A percentile compares a stretch with the other conserved stretches of the same genome.
These are phyloP conservation scores for Colletotrichum spinosum DNA, from an alignment of 2,329 filamentous ascomycete species.

Conservation along the genomic window DNA sequence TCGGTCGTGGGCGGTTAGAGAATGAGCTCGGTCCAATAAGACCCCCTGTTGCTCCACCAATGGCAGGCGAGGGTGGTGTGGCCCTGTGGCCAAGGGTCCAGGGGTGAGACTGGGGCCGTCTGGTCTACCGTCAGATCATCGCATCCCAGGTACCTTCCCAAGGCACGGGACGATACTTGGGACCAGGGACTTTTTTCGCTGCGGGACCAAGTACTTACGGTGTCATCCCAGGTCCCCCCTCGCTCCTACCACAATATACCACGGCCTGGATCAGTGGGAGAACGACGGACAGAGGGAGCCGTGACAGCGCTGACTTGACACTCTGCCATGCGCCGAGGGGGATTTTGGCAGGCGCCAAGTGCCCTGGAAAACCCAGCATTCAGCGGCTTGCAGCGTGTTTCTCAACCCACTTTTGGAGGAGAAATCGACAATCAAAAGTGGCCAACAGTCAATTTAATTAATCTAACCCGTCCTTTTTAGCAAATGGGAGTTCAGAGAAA, in stretches of 20 bases:
- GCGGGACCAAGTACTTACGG: slow-evolving; percentile 1
- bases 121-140: slow-evolving; percentile 36
- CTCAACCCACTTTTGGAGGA: slow-evolving; percentile 30
- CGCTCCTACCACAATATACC: slow-evolving; percentile 2
- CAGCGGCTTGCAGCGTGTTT: slow-evolving; percentile 8
- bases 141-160: slow-evolving; percentile 3
- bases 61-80: slow-evolving; percentile 35
- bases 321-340: not conserved
- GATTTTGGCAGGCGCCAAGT: not conserved
- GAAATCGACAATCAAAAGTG: slow-evolving; percentile 18
- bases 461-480: slow-evolving; percentile 17
- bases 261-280: slow-evolving; percentile 5
- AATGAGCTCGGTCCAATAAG: slow-evolving; percentile 47
- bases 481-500: slow-evolving; percentile 22
- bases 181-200: too few relatives aligned
- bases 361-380: slow-evolving; percentile 27
- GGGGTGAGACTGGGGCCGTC: slow-evolving; percentile 34
- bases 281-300: slow-evolving; percentile 3
- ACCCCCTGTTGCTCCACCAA: slow-evolving; percentile 41
- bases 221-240: slow-evolving; percentile 21
- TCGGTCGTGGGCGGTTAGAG: slow-evolving; percentile 53
- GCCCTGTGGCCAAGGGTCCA: slow-evolving; percentile 31
- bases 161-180: slow-evolving; percentile 13
- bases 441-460: slow-evolving; percentile 24
- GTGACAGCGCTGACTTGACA: not conserved